A percentile compares a stretch with the other conserved stretches of the same genome.
Evolutionary conservation across 1,139 yeast genomes (phyloP).

Genomic region (Williopsis jadinii): DNA sequence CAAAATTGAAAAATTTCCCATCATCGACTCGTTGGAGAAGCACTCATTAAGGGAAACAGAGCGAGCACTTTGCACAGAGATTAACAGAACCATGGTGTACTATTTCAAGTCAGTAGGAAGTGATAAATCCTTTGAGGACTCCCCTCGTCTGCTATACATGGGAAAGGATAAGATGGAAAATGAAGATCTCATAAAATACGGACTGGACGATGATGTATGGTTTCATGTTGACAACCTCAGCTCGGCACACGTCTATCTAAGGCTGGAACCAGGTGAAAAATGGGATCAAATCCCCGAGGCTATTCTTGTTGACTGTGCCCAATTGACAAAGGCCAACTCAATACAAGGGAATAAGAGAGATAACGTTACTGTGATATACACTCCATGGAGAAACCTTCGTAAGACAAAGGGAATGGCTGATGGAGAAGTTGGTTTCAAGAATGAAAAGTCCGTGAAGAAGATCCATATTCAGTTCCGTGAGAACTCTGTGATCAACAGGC

Average conservation of each 20-base stretch:
- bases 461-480: constrained; percentile 51
- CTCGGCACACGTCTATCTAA: constrained; percentile 75
- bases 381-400: constrained; percentile 69
- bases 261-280: constrained; percentile 40
- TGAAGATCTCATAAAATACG: constrained; percentile 64
- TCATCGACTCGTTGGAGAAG: too few relatives aligned
- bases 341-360: constrained; percentile 71
- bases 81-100: constrained; percentile 51
- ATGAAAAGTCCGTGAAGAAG: constrained; percentile 46
- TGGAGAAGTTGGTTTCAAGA: constrained; percentile 77
- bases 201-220: constrained; percentile 70
- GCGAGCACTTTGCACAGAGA: too few relatives aligned
- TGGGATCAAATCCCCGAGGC: constrained; percentile 45
- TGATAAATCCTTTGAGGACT: constrained; percentile 23
- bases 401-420: constrained; percentile 72
- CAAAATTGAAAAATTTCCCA: too few relatives aligned
- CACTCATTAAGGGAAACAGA: too few relatives aligned
- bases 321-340: constrained; percentile 73
- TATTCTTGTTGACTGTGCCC: constrained; percentile 52
- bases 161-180: constrained; percentile 77
- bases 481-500: constrained; percentile 55
- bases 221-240: constrained; percentile 78
- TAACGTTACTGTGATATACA: constrained; percentile 63
- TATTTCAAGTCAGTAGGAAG: constrained; percentile 43
- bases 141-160: constrained; percentile 45